phyloP scores from a whole-genome alignment of 2,329 filamentous ascomycete genomes.

The Scopulariopsis brevicaulis region DNA sequence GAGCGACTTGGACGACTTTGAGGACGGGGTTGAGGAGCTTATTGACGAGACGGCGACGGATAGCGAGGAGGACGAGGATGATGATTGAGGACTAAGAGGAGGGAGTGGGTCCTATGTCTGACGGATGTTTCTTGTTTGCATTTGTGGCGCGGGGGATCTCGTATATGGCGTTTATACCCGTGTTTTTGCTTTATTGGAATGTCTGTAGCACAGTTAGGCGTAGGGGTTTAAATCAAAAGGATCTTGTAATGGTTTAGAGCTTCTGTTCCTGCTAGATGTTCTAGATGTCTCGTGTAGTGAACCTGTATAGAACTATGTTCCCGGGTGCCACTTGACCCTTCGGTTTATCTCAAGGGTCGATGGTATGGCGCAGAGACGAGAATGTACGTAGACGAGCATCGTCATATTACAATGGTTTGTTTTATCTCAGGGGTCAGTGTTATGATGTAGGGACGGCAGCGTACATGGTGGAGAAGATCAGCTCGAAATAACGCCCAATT shows the following conservation, averaged over 20 bases:
- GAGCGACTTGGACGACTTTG: slow-evolving; percentile 39
- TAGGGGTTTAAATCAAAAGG: background rate
- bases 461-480: no score
- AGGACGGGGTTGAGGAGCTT: slow-evolving; percentile 29
- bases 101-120: background rate
- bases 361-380: no score
- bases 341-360: no score
- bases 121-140: background rate
- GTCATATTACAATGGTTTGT: no score
- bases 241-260: background rate
- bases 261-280: background rate
- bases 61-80: slow-evolving; percentile 28
- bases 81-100: background rate
- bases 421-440: no score
- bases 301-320: background rate
- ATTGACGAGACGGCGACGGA: slow-evolving; percentile 40
- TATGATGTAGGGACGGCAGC: no score
- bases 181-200: background rate
- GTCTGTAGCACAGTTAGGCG: background rate
- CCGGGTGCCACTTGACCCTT: no score
- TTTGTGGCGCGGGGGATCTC: background rate
- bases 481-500: no score
- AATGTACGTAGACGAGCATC: no score
- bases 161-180: background rate
- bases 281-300: background rate